A percentile compares a stretch with the other conserved stretches of the same genome.
Conservation (phyloP, 2,329 filamentous ascomycete genomes). For the Torrubiellomyces zombiae region DNA sequence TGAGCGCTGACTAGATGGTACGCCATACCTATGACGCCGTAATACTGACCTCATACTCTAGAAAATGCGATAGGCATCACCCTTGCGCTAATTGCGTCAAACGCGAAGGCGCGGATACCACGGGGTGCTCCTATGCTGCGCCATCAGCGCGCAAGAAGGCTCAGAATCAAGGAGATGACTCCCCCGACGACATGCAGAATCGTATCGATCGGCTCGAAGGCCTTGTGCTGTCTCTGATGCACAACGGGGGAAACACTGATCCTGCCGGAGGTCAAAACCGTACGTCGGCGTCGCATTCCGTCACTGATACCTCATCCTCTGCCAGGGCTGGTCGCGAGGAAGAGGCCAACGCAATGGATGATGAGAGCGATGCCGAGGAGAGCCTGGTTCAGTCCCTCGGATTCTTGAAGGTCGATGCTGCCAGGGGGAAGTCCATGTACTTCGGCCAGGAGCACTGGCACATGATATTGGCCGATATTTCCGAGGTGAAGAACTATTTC, state of each 20-base stretch:
- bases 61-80: slow-evolving; percentile 85
- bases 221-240: slow-evolving; percentile 85
- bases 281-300: slow-evolving; percentile 19
- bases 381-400: slow-evolving; percentile 57
- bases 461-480: slow-evolving; percentile 62
- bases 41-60: slow-evolving; percentile 9
- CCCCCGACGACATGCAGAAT: slow-evolving; percentile 94
- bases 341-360: slow-evolving; percentile 33
- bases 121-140: slow-evolving; percentile 72
- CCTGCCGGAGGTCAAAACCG: slow-evolving; percentile 15
- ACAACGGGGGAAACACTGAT: slow-evolving; percentile 49
- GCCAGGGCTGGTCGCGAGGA: slow-evolving; percentile 37
- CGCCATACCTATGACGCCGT: slow-evolving; percentile 5
- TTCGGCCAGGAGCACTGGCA: slow-evolving; percentile 76
- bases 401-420: slow-evolving; percentile 64
- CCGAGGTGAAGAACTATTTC: slow-evolving; percentile 90
- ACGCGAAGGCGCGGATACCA: slow-evolving; percentile 65
- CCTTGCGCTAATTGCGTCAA: slow-evolving; percentile 94
- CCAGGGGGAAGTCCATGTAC: slow-evolving; percentile 66
- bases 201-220: slow-evolving; percentile 90
- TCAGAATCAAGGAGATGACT: slow-evolving; percentile 41
- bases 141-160: slow-evolving; percentile 57
- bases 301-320: slow-evolving; percentile 27
- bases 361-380: slow-evolving; percentile 55
- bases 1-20: slow-evolving; percentile 18